Conservation (phyloP, 345 rosid species). For the Passiflora organensis region DNA sequence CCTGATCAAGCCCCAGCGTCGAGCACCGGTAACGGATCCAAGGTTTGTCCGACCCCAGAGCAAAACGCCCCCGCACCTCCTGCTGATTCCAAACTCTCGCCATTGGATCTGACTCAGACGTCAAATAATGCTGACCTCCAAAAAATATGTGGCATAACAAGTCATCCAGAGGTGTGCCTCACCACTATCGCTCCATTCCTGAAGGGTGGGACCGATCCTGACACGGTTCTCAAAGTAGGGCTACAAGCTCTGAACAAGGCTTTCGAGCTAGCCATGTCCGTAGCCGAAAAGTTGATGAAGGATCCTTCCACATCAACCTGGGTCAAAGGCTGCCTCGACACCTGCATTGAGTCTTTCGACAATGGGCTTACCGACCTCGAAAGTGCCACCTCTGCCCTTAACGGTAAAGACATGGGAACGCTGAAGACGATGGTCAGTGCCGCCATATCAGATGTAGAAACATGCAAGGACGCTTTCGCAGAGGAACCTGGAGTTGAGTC, state of each 20-base stretch:
- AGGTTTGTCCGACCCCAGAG: no score
- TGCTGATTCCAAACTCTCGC: no score
- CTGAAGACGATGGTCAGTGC: constrained; percentile 9
- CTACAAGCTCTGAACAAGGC: constrained; percentile 8
- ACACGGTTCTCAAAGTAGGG: constrained; percentile 12
- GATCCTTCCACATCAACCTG: neutral
- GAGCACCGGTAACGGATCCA: no score
- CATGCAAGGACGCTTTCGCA: constrained; percentile 12
- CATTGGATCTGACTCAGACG: neutral
- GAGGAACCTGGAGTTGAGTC: constrained; percentile 1
- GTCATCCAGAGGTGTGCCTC: constrained; percentile 7
- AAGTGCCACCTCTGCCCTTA: constrained; percentile 3
- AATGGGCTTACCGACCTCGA: constrained; percentile 2
- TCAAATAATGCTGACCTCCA: neutral
- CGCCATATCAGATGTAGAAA: neutral
- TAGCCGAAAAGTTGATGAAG: neutral
- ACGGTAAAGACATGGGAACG: constrained; percentile 5
- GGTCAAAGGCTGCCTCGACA: constrained; percentile 2
- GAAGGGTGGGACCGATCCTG: neutral
- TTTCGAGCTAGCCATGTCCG: neutral
- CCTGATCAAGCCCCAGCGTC: no score
- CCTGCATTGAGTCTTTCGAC: constrained; percentile 11
- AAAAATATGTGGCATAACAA: constrained; percentile 4
- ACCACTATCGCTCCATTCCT: constrained; percentile 7
- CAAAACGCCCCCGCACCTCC: no score